Conservation (phyloP, 176 grass and related monocot genomes). For the Oryza meridionalis region DNA sequence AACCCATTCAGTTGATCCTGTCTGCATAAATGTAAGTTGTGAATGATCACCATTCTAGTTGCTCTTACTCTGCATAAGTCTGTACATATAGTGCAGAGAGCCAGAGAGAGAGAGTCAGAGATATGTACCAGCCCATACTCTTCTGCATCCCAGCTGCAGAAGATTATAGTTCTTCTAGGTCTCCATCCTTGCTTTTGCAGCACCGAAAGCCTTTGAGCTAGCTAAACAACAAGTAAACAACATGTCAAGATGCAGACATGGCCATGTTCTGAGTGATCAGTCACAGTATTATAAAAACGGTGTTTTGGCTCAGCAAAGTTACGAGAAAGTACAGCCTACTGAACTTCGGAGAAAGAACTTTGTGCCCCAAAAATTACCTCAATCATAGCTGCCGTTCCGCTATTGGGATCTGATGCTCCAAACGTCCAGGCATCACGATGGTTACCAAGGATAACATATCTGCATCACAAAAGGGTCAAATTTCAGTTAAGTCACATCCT, state of each 20-base stretch:
- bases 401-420: slow-evolving; percentile 84
- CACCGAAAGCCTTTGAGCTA: slow-evolving; percentile 75
- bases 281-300: background rate
- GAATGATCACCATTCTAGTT: background rate
- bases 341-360: background rate
- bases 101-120: background rate
- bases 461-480: slow-evolving; percentile 36
- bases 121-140: slow-evolving; percentile 70
- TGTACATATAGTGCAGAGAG: background rate
- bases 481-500: background rate
- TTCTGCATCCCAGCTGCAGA: slow-evolving; percentile 98
- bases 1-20: slow-evolving; percentile 96
- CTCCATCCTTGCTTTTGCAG: slow-evolving; percentile 88
- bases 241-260: background rate
- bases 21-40: slow-evolving; percentile 51
- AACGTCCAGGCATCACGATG: slow-evolving; percentile 96
- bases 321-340: background rate
- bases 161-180: slow-evolving; percentile 83
- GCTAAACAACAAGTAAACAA: slow-evolving; percentile 39
- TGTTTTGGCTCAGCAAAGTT: background rate
- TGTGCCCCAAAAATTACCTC: slow-evolving; percentile 53
- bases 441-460: slow-evolving; percentile 89
- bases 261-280: background rate
- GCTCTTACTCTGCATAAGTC: background rate
- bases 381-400: slow-evolving; percentile 86